These are phyloP conservation scores for Acanthamoeba lenticulata DNA, from an alignment of 208 protist genomes.

Conservation along the genomic window DNA sequence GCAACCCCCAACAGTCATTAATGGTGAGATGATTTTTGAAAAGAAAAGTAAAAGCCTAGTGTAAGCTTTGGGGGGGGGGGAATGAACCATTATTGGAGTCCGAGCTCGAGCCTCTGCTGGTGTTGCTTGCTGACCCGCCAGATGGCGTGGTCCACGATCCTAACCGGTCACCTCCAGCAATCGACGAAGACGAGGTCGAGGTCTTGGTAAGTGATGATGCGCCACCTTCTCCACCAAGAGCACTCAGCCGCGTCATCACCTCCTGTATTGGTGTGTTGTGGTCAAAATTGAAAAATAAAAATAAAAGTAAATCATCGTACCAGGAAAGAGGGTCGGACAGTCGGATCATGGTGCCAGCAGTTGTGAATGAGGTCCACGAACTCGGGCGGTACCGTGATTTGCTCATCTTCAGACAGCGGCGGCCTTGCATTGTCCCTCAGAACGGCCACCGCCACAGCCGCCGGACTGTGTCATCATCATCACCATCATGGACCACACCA, in stretches of 20 bases:
- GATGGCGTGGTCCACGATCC: too few relatives aligned
- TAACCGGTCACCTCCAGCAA: neutral
- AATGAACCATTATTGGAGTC: too few relatives aligned
- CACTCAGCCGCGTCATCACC: neutral
- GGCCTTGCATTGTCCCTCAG: slow-evolving; percentile 10
- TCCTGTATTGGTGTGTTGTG: neutral
- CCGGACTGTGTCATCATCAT: neutral
- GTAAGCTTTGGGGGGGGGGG: too few relatives aligned
- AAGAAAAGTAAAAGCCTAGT: too few relatives aligned
- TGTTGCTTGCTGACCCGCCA: too few relatives aligned
- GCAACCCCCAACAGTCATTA: too few relatives aligned
- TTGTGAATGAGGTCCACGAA: neutral
- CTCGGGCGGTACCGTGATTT: neutral
- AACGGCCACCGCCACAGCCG: slow-evolving; percentile 55
- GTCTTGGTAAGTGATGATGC: neutral
- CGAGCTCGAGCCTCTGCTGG: too few relatives aligned
- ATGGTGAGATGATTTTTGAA: too few relatives aligned
- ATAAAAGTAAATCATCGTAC: neutral
- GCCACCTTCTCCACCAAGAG: neutral
- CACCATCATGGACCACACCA: neutral
- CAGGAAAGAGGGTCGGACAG: neutral
- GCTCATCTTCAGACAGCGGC: neutral
- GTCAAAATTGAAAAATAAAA: neutral
- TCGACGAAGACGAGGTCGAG: neutral
- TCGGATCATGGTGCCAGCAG: slow-evolving; percentile 27